A percentile compares a stretch with the other conserved stretches of the same genome.
Evolutionary conservation across 208 protist genomes (phyloP).

Genomic region (Wallacemonas sp.): DNA sequence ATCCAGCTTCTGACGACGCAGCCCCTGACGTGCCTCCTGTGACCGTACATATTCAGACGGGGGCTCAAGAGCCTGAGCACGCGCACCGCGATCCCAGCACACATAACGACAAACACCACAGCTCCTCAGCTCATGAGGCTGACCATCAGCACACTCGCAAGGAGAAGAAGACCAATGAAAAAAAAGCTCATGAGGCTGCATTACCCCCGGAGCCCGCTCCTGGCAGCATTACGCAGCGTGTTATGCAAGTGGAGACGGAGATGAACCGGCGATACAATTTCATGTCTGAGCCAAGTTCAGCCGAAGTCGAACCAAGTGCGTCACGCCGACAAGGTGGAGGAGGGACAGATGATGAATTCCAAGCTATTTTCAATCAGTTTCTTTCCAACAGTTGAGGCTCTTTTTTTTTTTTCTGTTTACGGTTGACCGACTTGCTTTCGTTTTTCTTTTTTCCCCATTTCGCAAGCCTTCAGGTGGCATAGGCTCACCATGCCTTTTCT

Average conservation of each 20-base stretch:
- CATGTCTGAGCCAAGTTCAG: neutral
- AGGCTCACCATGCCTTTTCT: too few relatives aligned
- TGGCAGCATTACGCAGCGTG: neutral
- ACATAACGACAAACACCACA: neutral
- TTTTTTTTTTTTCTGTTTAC: constrained; percentile 18
- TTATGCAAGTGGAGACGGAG: constrained; percentile 15
- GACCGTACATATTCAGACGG: neutral
- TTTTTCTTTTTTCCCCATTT: constrained; percentile 1
- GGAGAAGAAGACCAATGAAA: constrained; percentile 14
- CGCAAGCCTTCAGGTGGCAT: too few relatives aligned
- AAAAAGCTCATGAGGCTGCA: neutral
- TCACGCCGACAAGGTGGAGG: constrained; percentile 4
- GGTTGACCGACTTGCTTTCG: neutral
- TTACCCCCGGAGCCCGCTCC: neutral
- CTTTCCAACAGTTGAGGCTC: constrained; percentile 9
- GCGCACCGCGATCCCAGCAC: neutral
- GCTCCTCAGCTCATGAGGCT: neutral
- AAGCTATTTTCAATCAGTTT: constrained; percentile 32
- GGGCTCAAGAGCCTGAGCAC: neutral
- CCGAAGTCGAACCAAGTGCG: constrained; percentile 14
- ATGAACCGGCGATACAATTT: constrained; percentile 23
- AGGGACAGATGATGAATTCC: constrained; percentile 27
- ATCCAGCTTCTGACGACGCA: neutral
- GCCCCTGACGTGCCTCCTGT: neutral
- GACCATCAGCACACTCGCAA: neutral